Evolutionary conservation across 139 green algal species (phyloP).

Genomic region (Dunaliella primolecta): DNA sequence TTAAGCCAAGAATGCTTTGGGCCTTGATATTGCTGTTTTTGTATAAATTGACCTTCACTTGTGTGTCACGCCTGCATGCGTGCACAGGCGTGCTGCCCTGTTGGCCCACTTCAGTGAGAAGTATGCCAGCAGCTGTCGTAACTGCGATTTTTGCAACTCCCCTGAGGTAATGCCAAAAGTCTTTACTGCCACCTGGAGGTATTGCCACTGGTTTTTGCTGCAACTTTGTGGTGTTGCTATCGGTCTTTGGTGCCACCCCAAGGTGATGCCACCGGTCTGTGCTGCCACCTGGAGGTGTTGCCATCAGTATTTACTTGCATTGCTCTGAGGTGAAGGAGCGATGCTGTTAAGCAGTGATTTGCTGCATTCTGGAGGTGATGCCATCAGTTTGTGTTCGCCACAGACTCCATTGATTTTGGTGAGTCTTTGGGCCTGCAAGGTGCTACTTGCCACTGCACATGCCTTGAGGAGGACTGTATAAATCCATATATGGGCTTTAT

Average conservation of each 20-base stretch:
- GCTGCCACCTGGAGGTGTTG: not conserved
- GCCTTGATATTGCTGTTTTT: no score
- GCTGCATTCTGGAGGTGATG: no score
- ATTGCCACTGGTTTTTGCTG: conserved; percentile 22
- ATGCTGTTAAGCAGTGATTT: no score
- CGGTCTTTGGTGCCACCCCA: not conserved
- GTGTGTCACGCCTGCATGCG: not conserved
- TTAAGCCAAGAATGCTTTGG: no score
- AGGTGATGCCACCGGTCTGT: not conserved
- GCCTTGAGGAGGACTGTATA: no score
- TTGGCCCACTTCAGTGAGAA: conserved; percentile 67
- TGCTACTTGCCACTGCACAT: no score
- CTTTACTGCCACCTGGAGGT: not conserved
- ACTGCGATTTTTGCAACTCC: conserved; percentile 54
- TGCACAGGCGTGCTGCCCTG: conserved; percentile 53
- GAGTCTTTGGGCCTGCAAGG: no score
- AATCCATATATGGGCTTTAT: no score
- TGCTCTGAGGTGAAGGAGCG: no score
- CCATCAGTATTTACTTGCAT: not conserved
- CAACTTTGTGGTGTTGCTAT: conserved; percentile 1
- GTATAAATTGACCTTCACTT: not conserved
- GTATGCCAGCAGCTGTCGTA: conserved; percentile 15
- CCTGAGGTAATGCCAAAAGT: not conserved
- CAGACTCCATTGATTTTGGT: no score
- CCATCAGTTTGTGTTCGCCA: no score